Percentiles rank a stretch among this genome's conserved stretches.
Evolutionary conservation across 257 asterid genomes (phyloP).

Genomic region (Paraleonurus japonicus): DNA sequence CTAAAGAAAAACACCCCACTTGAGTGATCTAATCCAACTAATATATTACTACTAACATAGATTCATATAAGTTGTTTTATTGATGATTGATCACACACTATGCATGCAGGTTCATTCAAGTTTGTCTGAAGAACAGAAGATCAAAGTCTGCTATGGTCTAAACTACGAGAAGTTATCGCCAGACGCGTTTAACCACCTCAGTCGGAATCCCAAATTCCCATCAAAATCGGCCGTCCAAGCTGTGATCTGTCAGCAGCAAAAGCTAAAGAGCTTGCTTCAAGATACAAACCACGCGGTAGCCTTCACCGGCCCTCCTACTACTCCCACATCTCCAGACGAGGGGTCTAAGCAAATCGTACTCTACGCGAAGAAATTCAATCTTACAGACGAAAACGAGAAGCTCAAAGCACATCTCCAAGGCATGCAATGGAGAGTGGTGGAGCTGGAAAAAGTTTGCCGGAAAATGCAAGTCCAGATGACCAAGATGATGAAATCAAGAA

Average conservation of each 20-base stretch:
- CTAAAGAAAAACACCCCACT: background rate
- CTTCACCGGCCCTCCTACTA: slow-evolving; percentile 15
- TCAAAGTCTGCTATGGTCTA: slow-evolving; percentile 51
- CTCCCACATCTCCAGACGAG: slow-evolving; percentile 24
- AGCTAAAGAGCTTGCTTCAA: slow-evolving; percentile 67
- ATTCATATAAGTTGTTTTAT: background rate
- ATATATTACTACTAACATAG: background rate
- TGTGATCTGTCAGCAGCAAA: slow-evolving; percentile 52
- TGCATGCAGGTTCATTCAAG: slow-evolving; percentile 66
- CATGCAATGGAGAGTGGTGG: slow-evolving; percentile 85
- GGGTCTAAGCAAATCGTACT: slow-evolving; percentile 66
- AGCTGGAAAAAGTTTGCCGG: slow-evolving; percentile 69
- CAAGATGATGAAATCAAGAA: slow-evolving; percentile 69
- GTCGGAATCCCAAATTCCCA: slow-evolving; percentile 62
- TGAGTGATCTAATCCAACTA: background rate
- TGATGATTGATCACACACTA: background rate
- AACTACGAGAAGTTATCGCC: slow-evolving; percentile 72
- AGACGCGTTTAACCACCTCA: slow-evolving; percentile 54
- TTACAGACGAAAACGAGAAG: slow-evolving; percentile 61
- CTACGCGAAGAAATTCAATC: slow-evolving; percentile 53
- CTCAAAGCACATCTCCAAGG: slow-evolving; percentile 73
- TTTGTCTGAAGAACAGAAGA: slow-evolving; percentile 62
- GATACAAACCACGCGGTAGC: slow-evolving; percentile 32
- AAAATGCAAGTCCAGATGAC: slow-evolving; percentile 76
- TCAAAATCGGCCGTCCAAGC: slow-evolving; percentile 59